Percentiles rank a stretch among this genome's conserved stretches.
Conservation (phyloP, 2,329 filamentous ascomycete species). For the Fusarium equiseti region DNA sequence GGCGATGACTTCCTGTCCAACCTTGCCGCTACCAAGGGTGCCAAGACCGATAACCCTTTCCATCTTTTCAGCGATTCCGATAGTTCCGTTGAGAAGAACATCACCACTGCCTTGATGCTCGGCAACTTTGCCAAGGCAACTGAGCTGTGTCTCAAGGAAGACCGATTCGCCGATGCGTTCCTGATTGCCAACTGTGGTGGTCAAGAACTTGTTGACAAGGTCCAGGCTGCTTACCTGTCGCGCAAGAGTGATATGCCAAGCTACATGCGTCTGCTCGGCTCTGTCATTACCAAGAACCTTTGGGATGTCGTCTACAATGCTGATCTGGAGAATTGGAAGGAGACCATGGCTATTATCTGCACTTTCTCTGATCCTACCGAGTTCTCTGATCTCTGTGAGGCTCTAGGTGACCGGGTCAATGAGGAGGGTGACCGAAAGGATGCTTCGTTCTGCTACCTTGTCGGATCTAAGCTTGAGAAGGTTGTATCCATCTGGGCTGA, state of each 20-base stretch:
- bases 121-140: constrained; percentile 92
- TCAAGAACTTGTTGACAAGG: constrained; percentile 92
- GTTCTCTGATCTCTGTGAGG: constrained; percentile 95
- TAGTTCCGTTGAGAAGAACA: constrained; percentile 83
- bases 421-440: constrained; percentile 85
- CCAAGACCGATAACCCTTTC: constrained; percentile 95
- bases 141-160: constrained; percentile 87
- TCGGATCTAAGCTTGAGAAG: constrained; percentile 97
- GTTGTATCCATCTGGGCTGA: constrained; percentile 94
- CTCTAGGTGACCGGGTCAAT: constrained; percentile 88
- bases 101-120: constrained; percentile 89
- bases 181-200: constrained; percentile 98
- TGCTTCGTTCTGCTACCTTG: constrained; percentile 95
- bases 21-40: constrained; percentile 87
- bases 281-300: constrained; percentile 94
- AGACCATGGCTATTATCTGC: constrained; percentile 94
- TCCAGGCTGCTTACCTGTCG: constrained; percentile 89
- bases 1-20: constrained; percentile 89
- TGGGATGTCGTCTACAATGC: constrained; percentile 99
- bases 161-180: constrained; percentile 94
- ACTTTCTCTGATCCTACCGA: constrained; percentile 93
- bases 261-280: constrained; percentile 89
- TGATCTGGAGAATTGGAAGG: constrained; percentile 93
- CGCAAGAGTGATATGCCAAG: constrained; percentile 86
- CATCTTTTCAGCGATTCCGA: constrained; percentile 88